Evolutionary conservation across 2,329 filamentous ascomycete genomes (phyloP).

Genomic region (Amesomyces nigricolor): DNA sequence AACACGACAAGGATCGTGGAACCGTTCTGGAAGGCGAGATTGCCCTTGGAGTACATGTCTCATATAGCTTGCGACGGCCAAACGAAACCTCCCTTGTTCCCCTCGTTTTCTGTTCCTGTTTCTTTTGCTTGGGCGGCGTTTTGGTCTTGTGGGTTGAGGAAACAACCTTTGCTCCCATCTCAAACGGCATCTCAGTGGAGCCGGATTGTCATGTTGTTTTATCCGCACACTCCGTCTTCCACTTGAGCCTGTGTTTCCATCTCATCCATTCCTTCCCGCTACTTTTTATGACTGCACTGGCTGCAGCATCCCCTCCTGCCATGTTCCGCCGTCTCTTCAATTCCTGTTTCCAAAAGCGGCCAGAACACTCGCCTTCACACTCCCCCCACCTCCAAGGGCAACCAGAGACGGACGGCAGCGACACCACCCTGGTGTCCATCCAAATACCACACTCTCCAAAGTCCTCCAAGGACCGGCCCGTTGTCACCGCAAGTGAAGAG

Average conservation of each 20-base stretch:
- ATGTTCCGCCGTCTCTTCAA: slow-evolving; percentile 23
- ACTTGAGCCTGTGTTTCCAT: not conserved
- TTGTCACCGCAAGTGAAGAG: not conserved
- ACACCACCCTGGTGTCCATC: slow-evolving; percentile 5
- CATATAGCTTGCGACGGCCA: slow-evolving; percentile 17
- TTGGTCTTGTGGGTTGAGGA: too few relatives aligned
- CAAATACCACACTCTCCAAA: not conserved
- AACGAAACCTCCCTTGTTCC: slow-evolving; percentile 12
- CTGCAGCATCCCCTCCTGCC: not conserved
- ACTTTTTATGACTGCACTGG: not conserved
- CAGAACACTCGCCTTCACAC: slow-evolving; percentile 12
- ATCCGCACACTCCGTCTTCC: not conserved
- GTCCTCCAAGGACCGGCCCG: not conserved
- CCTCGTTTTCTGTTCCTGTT: not conserved
- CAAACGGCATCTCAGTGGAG: slow-evolving; percentile 18
- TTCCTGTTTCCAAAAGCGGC: slow-evolving; percentile 23
- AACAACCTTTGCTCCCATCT: not conserved
- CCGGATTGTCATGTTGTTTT: slow-evolving; percentile 1
- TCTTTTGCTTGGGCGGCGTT: not conserved
- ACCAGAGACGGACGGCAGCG: slow-evolving; percentile 24
- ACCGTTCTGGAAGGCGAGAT: slow-evolving; percentile 24
- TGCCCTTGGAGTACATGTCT: slow-evolving; percentile 24
- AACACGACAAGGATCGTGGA: slow-evolving; percentile 7
- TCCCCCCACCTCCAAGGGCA: slow-evolving; percentile 16
- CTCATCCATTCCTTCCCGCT: not conserved